A percentile compares a stretch with the other conserved stretches of the same genome.
phyloP scores from a whole-genome alignment of 2,329 filamentous ascomycete species.

The Cercospora sp. region DNA sequence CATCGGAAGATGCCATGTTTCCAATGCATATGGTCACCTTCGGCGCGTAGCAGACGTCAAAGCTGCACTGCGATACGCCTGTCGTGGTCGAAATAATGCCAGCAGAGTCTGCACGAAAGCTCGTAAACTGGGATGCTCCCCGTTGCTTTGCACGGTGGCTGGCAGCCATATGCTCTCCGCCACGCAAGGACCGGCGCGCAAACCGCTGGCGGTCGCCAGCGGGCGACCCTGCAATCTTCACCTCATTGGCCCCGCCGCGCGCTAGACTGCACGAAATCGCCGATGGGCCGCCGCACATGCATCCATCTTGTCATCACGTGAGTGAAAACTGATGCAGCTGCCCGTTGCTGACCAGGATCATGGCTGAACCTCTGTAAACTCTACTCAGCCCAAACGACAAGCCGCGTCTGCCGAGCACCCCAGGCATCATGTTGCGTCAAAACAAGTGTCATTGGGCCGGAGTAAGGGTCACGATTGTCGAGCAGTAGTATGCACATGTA shows the following conservation, averaged over 20 bases:
- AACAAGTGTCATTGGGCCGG: background rate
- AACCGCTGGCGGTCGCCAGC: constrained; percentile 8
- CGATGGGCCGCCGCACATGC: constrained; percentile 1
- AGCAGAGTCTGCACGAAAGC: background rate
- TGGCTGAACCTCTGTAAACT: background rate
- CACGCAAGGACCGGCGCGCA: constrained; percentile 16
- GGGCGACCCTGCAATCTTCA: background rate
- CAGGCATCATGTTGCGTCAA: background rate
- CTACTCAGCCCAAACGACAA: constrained; percentile 5
- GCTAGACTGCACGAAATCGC: constrained; percentile 7
- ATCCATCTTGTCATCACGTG: constrained; percentile 6
- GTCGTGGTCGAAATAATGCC: background rate
- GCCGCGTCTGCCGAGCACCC: constrained; percentile 4
- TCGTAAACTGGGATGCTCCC: constrained; percentile 7
- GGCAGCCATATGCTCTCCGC: background rate
- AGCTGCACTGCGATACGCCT: background rate
- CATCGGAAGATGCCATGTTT: background rate
- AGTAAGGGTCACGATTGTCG: background rate
- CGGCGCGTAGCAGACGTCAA: background rate
- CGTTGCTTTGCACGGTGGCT: constrained; percentile 1
- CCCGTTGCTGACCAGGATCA: constrained; percentile 7
- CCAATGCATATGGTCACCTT: background rate
- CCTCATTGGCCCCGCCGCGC: background rate
- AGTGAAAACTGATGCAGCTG: constrained; percentile 11
- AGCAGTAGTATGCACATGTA: constrained; percentile 3